Evolutionary conservation across 1,284 basidiomycete genomes (phyloP).

Genomic region (Wolfiporia cocos): DNA sequence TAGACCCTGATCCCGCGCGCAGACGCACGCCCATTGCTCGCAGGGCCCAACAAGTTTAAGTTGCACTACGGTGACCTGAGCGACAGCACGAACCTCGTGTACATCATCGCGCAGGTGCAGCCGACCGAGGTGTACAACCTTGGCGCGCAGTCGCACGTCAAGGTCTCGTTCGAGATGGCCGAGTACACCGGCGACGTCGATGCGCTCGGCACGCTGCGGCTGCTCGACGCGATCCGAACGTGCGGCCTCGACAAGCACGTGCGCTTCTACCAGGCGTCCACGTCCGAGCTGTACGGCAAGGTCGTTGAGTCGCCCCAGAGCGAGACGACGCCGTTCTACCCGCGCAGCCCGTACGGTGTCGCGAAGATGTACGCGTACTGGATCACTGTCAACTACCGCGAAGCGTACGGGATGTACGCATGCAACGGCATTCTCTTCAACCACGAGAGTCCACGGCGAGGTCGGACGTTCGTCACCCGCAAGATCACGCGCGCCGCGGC

Average conservation of each 20-base stretch:
- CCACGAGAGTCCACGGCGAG: constrained; percentile 88
- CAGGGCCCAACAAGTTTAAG: constrained; percentile 76
- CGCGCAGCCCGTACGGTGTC: constrained; percentile 86
- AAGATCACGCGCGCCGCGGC: constrained; percentile 89
- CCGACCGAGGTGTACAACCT: constrained; percentile 94
- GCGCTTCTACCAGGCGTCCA: constrained; percentile 91
- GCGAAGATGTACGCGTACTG: constrained; percentile 87
- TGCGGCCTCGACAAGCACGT: constrained; percentile 84
- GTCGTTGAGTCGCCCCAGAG: constrained; percentile 88
- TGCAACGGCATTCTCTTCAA: constrained; percentile 92
- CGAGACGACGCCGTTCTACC: constrained; percentile 92
- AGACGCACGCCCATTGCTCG: constrained; percentile 1
- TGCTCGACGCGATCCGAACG: constrained; percentile 89
- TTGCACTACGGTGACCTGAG: constrained; percentile 89
- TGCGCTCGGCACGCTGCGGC: constrained; percentile 83
- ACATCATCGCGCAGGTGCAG: constrained; percentile 86
- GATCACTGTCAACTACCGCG: constrained; percentile 90
- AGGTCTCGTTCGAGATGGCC: constrained; percentile 96
- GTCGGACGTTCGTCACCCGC: constrained; percentile 89
- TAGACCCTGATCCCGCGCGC: constrained; percentile 4
- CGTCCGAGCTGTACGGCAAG: constrained; percentile 90
- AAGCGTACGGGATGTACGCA: constrained; percentile 89
- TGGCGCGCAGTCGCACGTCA: constrained; percentile 94
- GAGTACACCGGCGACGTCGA: constrained; percentile 95
- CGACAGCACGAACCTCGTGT: constrained; percentile 91